Evolutionary conservation across 2,329 filamentous ascomycete genomes (phyloP).

Genomic region (Curvularia spicifera): DNA sequence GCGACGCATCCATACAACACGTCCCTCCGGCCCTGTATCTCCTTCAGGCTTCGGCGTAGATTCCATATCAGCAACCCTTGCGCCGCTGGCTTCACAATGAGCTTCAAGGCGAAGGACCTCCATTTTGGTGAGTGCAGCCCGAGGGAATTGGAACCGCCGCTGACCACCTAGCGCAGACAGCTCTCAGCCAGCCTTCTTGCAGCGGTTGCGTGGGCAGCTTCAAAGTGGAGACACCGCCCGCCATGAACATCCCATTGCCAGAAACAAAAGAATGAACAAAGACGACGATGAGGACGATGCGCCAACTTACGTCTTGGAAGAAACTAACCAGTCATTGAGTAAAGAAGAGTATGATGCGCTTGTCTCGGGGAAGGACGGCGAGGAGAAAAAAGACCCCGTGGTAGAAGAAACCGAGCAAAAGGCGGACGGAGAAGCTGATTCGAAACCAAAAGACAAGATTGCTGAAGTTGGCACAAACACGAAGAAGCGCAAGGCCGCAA

Average conservation of each 20-base stretch:
- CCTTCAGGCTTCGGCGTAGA: conserved; percentile 10
- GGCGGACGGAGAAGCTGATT: conserved; percentile 9
- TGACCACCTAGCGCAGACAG: conserved; percentile 51
- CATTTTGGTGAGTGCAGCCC: conserved; percentile 60
- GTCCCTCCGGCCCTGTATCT: conserved; percentile 9
- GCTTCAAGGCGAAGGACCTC: conserved; percentile 72
- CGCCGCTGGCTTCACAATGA: conserved; percentile 48
- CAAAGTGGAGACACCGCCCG: conserved; percentile 57
- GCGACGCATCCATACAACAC: conserved; percentile 10
- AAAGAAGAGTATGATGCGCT: conserved; percentile 59
- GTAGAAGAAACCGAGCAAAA: conserved; percentile 13
- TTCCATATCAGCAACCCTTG: conserved; percentile 9
- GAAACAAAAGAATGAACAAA: conserved; percentile 55
- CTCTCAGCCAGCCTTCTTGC: conserved; percentile 58
- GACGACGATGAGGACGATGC: conserved; percentile 78
- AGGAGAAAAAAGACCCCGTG: conserved; percentile 16
- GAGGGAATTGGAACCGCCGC: conserved; percentile 42
- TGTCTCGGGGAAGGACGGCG: conserved; percentile 39
- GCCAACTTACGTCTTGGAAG: conserved; percentile 76
- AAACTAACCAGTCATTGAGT: conserved; percentile 67
- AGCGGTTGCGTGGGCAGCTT: conserved; percentile 59
- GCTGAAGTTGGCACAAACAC: conserved; percentile 40
- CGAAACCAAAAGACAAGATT: conserved; percentile 40
- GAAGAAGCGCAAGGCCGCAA: conserved; percentile 50
- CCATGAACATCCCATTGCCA: conserved; percentile 53